Evolutionary conservation across 2,329 filamentous ascomycete genomes (phyloP), one percentile per base, ranked within the genome.

Genomic region (Neonectria magnoliae): DNA sequence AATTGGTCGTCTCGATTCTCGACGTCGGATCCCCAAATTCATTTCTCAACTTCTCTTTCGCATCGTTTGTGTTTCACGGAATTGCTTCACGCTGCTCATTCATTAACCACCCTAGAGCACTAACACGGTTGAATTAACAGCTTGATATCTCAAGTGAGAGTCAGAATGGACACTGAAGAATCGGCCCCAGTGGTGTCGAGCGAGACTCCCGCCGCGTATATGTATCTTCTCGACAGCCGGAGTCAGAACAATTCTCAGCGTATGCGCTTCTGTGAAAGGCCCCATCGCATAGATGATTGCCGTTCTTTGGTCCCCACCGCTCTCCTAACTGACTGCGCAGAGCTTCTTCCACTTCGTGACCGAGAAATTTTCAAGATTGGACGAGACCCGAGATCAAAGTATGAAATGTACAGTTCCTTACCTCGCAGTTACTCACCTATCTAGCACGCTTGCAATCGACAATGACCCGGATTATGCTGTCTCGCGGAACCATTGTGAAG

Each of bases 401-500:
- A 68, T 48, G 74, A 29, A 27, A 20, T 11, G 5, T 54, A 2
- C 27, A 27, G 11, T 57, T 5, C 57, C 14, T 10, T 20, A 31
- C 10, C 50, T 16, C 41, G 13, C 20, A 16, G 13, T 60, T 18
- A 45, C 68, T 68, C 14, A 70, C 45, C n/a, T 9, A 6, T 14
- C 3, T 18, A 83, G 81, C 64, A 76, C 80, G 6, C 74, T 83
- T 38, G 70, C 73, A 22, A 80, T 88, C 42, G 70, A 75, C 10
- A 71, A 73, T 48, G 78, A 80, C 48, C 52, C 56, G n/a, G 68
- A 79, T 2, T 75, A 80, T 64, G 67, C 72, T 0, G 79, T 88
- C 20, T 88, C 87, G 1, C 82, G 84, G 56, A 79, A 81, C 27
- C 86, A 88, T 58, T 85, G 86, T 67, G 83, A 87, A 68, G 77